phyloP scores from a whole-genome alignment of 2,329 filamentous ascomycete species.

The Xylaria sp. region DNA sequence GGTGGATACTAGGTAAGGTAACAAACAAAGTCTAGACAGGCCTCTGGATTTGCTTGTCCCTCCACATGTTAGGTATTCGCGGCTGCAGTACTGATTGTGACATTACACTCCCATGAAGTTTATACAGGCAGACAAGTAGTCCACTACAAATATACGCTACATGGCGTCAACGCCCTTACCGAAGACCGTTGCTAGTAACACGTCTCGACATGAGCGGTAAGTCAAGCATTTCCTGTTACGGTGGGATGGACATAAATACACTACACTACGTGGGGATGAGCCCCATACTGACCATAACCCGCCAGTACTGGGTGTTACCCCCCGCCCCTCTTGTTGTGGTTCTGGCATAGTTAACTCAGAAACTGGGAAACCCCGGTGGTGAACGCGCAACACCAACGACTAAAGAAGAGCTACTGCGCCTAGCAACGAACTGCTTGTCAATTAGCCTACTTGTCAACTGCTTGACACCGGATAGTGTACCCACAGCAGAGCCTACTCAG shows the following conservation, averaged over 20 bases:
- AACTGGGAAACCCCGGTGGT: neutral
- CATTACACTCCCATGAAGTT: no score
- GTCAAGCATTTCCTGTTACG: constrained; percentile 27
- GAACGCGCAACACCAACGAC: neutral
- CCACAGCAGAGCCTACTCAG: neutral
- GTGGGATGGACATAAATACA: neutral
- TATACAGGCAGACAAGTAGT: no score
- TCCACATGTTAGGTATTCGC: constrained; percentile 7
- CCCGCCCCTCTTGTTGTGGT: neutral
- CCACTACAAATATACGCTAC: no score
- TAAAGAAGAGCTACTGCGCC: constrained; percentile 16
- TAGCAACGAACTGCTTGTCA: neutral
- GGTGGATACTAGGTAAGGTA: neutral
- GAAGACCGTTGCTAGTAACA: neutral
- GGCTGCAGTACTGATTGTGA: neutral
- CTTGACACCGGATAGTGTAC: neutral
- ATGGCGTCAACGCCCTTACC: neutral
- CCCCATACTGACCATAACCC: neutral
- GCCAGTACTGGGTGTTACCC: neutral
- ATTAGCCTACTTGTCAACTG: neutral
- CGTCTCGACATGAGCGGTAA: constrained; percentile 7
- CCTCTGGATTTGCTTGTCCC: neutral
- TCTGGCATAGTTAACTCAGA: constrained; percentile 2
- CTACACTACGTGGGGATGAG: neutral
- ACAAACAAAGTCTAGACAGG: neutral